These are phyloP conservation scores for Coleophoma eucalyptorum DNA, from an alignment of 2,329 filamentous ascomycete species.

Conservation along the genomic window DNA sequence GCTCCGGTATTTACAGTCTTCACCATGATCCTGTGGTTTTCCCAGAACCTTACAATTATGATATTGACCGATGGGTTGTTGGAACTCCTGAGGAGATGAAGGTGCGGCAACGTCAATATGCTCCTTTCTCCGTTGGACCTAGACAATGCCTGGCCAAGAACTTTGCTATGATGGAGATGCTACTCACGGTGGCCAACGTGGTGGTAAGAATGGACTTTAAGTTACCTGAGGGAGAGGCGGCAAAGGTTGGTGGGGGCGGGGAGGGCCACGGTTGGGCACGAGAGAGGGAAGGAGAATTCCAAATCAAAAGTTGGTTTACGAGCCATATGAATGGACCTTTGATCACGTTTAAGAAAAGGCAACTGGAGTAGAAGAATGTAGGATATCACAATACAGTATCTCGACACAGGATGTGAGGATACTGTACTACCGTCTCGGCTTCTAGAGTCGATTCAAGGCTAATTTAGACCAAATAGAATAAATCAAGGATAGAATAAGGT, in stretches of 20 bases:
- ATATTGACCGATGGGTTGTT: slow-evolving; percentile 30
- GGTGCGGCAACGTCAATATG: slow-evolving; percentile 20
- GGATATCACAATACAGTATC: too few relatives aligned
- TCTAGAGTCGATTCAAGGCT: too few relatives aligned
- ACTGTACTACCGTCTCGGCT: too few relatives aligned
- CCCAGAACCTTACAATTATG: slow-evolving; percentile 19
- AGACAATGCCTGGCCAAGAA: slow-evolving; percentile 30
- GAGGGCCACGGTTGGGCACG: slow-evolving; percentile 46
- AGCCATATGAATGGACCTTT: slow-evolving; percentile 66
- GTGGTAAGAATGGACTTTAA: slow-evolving; percentile 11
- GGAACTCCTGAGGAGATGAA: slow-evolving; percentile 13
- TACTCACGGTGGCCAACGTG: slow-evolving; percentile 16
- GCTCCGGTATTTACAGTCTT: slow-evolving; percentile 28
- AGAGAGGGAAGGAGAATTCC: slow-evolving; percentile 57
- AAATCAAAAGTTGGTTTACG: slow-evolving; percentile 68
- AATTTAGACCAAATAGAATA: too few relatives aligned
- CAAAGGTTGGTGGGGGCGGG: slow-evolving; percentile 6
- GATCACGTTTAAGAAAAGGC: slow-evolving; percentile 46
- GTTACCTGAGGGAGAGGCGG: slow-evolving; percentile 46
- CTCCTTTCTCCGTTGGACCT: slow-evolving; percentile 31
- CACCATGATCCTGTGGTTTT: slow-evolving; percentile 30
- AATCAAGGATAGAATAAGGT: too few relatives aligned
- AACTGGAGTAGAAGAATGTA: too few relatives aligned
- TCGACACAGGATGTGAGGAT: too few relatives aligned
- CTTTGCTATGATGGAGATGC: slow-evolving; percentile 20